Conservation (phyloP, 2,329 filamentous ascomycete species). For the Aspergillus texensis region DNA sequence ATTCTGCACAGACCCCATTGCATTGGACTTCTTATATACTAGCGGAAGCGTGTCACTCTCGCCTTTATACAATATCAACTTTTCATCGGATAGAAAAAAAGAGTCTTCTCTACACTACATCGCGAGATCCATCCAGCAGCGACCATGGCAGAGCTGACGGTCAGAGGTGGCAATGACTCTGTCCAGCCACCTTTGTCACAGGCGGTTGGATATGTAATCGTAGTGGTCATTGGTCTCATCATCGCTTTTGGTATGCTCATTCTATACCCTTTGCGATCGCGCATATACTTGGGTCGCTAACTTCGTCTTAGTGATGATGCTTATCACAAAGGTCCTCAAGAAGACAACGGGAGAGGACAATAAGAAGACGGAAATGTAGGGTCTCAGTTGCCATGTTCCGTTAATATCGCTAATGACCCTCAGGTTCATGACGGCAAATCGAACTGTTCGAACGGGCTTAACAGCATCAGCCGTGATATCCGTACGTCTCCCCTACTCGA, state of each 20-base stretch:
- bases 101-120: too few relatives aligned
- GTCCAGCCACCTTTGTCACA: constrained; percentile 40
- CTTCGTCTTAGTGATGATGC: constrained; percentile 45
- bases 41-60: background rate
- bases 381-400: background rate
- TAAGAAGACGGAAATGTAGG: constrained; percentile 55
- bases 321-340: constrained; percentile 52
- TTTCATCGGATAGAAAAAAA: too few relatives aligned
- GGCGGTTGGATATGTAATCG: constrained; percentile 47
- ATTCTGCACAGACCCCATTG: background rate
- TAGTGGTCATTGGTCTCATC: constrained; percentile 45
- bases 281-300: background rate
- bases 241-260: constrained; percentile 40
- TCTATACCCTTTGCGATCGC: background rate
- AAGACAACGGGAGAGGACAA: constrained; percentile 56
- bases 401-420: background rate
- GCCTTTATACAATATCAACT: fast-evolving
- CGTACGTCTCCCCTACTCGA: constrained; percentile 22
- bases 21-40: background rate
- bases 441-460: constrained; percentile 54
- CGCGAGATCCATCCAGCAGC: background rate
- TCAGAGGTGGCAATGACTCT: constrained; percentile 20
- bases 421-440: constrained; percentile 58
- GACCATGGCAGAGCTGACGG: constrained; percentile 9
- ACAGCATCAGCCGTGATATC: constrained; percentile 59